Evolutionary conservation across 768 basidiomycete species (phyloP).

Genomic region (Boletus subparvulus): DNA sequence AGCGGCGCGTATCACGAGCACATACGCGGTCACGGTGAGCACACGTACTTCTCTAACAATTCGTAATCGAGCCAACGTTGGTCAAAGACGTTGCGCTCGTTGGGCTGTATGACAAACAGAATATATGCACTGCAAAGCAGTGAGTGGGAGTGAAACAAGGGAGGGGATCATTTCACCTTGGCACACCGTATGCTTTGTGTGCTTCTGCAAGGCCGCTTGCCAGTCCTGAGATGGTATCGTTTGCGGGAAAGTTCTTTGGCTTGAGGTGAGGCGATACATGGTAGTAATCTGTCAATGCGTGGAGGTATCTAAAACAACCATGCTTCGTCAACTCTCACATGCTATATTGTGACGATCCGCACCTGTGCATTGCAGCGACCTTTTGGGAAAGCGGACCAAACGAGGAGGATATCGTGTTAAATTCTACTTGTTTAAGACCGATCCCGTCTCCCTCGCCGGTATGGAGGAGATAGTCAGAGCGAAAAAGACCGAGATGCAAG

Average conservation of each 20-base stretch:
- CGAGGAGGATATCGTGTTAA: constrained; percentile 94
- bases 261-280: constrained; percentile 52
- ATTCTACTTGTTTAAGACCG: constrained; percentile 90
- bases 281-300: constrained; percentile 66
- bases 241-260: constrained; percentile 63
- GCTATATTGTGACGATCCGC: constrained; percentile 35
- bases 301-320: constrained; percentile 55
- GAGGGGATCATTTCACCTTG: constrained; percentile 39
- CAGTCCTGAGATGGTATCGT: constrained; percentile 67
- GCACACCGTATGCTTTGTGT: constrained; percentile 67
- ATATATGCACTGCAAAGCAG: constrained; percentile 47
- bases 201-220: constrained; percentile 77
- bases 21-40: neutral
- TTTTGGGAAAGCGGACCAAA: constrained; percentile 79
- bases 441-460: constrained; percentile 35
- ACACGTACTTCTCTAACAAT: constrained; percentile 67
- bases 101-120: constrained; percentile 85
- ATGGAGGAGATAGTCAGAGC: constrained; percentile 94
- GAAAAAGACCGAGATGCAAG: constrained; percentile 84
- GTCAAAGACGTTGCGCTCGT: constrained; percentile 94
- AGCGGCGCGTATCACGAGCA: neutral
- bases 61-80: constrained; percentile 89
- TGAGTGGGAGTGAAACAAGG: neutral
- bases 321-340: neutral
- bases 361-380: constrained; percentile 76